A percentile compares a stretch with the other conserved stretches of the same genome.
phyloP scores from a whole-genome alignment of 2,329 filamentous ascomycete genomes.

The Ophiostoma novo-ulmi region DNA sequence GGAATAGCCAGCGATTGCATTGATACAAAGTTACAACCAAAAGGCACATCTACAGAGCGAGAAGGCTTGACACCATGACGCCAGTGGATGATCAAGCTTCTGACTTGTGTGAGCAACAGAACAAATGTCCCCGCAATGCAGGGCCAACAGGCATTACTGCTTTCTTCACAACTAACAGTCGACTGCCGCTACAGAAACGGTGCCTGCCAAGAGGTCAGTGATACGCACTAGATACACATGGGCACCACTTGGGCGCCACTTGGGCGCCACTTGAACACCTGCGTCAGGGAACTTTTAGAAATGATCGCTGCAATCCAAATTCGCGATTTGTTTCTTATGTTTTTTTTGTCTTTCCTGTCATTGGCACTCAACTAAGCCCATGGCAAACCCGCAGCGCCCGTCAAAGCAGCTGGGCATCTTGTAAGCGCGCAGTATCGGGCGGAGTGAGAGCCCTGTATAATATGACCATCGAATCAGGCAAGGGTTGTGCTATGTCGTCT shows the following conservation, averaged over 20 bases:
- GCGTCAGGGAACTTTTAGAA: background rate
- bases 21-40: background rate
- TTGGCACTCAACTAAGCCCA: background rate
- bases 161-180: background rate
- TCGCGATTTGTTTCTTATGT: background rate
- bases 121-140: background rate
- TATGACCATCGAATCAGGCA: background rate
- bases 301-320: background rate
- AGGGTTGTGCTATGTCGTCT: background rate
- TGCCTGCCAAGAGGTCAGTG: slow-evolving; percentile 12
- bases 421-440: background rate
- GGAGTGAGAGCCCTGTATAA: background rate
- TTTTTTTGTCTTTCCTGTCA: background rate
- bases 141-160: background rate
- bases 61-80: background rate
- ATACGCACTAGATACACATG: background rate
- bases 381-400: background rate
- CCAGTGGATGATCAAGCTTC: background rate
- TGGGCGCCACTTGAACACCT: background rate
- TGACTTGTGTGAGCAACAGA: background rate
- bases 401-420: background rate
- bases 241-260: background rate
- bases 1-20: background rate
- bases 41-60: background rate
- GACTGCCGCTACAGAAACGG: background rate